Base-by-base conservation (phyloP, 148 eudicot species). In the Fallopia convolvulus region DNA sequence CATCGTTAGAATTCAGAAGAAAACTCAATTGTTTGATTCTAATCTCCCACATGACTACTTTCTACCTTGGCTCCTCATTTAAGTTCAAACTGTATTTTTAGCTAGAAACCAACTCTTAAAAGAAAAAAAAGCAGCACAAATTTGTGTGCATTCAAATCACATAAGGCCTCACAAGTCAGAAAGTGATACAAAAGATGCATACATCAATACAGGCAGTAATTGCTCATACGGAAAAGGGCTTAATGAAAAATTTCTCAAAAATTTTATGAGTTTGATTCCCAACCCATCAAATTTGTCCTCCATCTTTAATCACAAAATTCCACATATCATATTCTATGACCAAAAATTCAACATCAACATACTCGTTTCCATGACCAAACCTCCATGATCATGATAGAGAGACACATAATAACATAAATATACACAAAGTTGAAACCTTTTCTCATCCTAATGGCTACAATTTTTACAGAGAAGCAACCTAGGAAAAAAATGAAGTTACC, bases 401-500 rank as follows among this genome's bases (percentile, higher is more conserved):
- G 36, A 60, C 39, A 23, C 68, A 65, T 13, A 12, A 13, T 65
- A 2, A 0, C 3, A 36, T 36, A 36, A 4, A 36, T 36, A 36
- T 55, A n/a, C 26, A 65, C 39, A 65, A 33, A 18, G 32, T 65
- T 41, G 13, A 5, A 30, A 3, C 41, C 10, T 65, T 32, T 65
- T 0, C 3, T 32, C 41, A 30, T 65, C 44, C 10, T 33, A 33
- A 68, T 7, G 36, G 33, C 72, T 39, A 68, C 44, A 68, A 36
- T 17, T 66, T 3, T 30, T 23, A 58, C 33, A 20, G 9, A 58
- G 23, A 58, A 58, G 8, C 66, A 58, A 58, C 13, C 23, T 2
- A 26, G 1, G 21, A 0, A 6, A 11, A 11, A 61, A 61, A 11
- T 23, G 32, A 5, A 68, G 20, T 15, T 83, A 89, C 93, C 93